These are phyloP conservation scores for Rubia yunnanensis DNA, from an alignment of 257 asterid genomes.

Conservation along the genomic window DNA sequence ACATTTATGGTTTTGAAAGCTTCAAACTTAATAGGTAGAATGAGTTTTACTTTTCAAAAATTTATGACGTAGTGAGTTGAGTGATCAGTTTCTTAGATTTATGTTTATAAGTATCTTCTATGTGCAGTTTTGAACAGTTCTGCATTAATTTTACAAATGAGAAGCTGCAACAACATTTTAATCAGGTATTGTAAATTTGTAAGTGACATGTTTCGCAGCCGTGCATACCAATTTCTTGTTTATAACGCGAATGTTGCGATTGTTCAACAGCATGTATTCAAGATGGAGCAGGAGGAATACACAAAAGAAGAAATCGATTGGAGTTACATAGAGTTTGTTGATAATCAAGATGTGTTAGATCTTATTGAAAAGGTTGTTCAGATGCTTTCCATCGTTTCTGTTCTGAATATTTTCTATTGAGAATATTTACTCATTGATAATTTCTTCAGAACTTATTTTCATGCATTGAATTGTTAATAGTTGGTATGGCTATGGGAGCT, in stretches of 20 bases:
- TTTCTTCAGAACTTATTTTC: background rate
- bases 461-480: background rate
- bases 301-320: conserved; percentile 85
- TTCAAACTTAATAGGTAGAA: conserved; percentile 77
- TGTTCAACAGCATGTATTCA: conserved; percentile 77
- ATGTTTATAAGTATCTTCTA: conserved; percentile 15
- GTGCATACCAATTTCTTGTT: conserved; percentile 7
- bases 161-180: conserved; percentile 97
- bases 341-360: conserved; percentile 95
- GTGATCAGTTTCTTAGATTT: conserved; percentile 3
- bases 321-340: conserved; percentile 97
- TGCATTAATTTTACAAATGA: conserved; percentile 95
- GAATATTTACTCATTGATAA: background rate
- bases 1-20: conserved; percentile 97
- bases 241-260: conserved; percentile 17
- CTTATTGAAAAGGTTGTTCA: conserved; percentile 86
- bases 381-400: conserved; percentile 1
- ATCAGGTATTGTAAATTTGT: conserved; percentile 48
- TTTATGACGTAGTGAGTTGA: background rate
- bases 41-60: conserved; percentile 12
- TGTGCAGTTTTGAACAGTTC: conserved; percentile 84
- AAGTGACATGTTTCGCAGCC: conserved; percentile 15
- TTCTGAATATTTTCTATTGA: conserved; percentile 2
- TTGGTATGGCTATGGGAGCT: background rate
- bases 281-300: conserved; percentile 99